These are phyloP conservation scores for Brachypodium distachyon DNA, from an alignment of 202 grass and related monocot genomes.

Conservation along the genomic window DNA sequence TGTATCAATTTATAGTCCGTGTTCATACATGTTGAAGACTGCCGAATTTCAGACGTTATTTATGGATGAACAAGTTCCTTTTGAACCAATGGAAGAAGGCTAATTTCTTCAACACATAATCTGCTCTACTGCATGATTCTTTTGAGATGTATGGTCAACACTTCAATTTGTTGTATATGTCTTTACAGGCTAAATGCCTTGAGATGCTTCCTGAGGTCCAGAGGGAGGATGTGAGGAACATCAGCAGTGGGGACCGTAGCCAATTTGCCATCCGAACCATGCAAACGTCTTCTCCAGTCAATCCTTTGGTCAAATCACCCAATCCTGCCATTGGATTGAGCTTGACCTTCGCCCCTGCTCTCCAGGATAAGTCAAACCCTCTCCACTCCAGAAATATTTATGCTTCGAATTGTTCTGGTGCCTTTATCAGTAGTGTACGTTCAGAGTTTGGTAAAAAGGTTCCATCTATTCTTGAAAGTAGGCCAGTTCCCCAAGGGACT, in stretches of 20 bases:
- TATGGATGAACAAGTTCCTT: not conserved
- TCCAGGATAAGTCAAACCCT: conserved; percentile 33
- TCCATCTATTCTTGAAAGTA: conserved; percentile 44
- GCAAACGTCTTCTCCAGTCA: conserved; percentile 31
- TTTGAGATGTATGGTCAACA: not conserved
- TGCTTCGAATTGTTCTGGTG: conserved; percentile 17
- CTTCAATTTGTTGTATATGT: not conserved
- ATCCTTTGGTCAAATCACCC: conserved; percentile 28
- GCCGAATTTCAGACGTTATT: not conserved
- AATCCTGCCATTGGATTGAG: conserved; percentile 15
- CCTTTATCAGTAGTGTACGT: conserved; percentile 7
- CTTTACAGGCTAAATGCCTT: conserved; percentile 49
- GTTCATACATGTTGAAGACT: not conserved
- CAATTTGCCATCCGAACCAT: conserved; percentile 32
- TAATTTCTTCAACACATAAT: conserved; percentile 11
- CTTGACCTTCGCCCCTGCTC: conserved; percentile 22
- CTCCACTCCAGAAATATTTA: conserved; percentile 21
- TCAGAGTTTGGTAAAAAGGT: conserved; percentile 40
- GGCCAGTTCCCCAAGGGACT: conserved; percentile 17
- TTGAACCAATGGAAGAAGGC: not conserved
- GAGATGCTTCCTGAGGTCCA: conserved; percentile 66
- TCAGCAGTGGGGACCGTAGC: conserved; percentile 24
- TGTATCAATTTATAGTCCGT: not conserved
- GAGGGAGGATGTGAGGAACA: conserved; percentile 37
- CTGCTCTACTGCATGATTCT: not conserved